Base-by-base conservation (phyloP, 768 basidiomycete species). In the Boletellus emodensis region DNA sequence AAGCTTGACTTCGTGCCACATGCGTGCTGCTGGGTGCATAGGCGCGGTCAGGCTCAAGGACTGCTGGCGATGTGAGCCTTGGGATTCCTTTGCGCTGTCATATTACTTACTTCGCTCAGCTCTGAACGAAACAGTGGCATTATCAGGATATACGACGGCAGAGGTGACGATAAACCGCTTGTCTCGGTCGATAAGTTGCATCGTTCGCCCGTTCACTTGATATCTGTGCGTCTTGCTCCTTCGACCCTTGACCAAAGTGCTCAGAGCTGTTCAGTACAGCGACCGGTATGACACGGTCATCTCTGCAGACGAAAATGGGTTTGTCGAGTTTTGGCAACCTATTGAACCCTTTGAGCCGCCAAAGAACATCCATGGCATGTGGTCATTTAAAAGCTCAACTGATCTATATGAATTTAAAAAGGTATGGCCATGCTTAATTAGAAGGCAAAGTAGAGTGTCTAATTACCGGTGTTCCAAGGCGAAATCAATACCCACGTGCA, bases 331-430 rank as follows among this genome's bases (percentile, higher is more conserved):
- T 66, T 99, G 96, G 96, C 82, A 84, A 61, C 94, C 95, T 1
- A 69, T 66, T 9, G 94, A 97, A 63, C 91, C 93, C 2, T 98
- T 94, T 65, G 87, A 83, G 44, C 69, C 83, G 36, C 95, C 96
- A 1, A 83, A 82, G 56, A 82, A 85, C 49, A 74, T 91, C 1
- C 75, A 81, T 2, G 85, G 86, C 1, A 66, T 96, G 54, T 99
- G 95, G 95, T 75, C 83, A 30, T 94, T 78, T 72, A 98, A 98
- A 67, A 88, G 83, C 45, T 80, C 85, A 37, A 98, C 96, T 0
- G 93, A 97, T 62, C 67, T 98, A 37, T 98, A 96, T 70, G 94
- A 98, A 59, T 99, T 97, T 74, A 97, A 96, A 75, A 99, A 98
- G 80, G 94, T 89, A 46, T 12, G 69, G 59, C 20, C 3, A 14